Base-by-base conservation (phyloP, 371 early-diverging fungal species). In the Actinomortierella ambigua region DNA sequence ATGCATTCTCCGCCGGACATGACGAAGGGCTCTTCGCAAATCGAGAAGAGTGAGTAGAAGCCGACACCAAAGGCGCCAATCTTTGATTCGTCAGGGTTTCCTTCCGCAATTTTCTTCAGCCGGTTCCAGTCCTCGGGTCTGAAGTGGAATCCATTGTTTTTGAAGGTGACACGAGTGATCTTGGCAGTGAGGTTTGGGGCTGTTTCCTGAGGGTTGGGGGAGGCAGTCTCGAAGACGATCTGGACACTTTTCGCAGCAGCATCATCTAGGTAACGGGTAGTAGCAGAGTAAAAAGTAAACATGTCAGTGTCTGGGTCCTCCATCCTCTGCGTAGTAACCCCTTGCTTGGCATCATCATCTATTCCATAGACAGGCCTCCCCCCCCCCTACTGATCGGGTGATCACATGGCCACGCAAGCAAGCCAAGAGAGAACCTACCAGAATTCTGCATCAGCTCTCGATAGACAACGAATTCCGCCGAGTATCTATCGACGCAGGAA, bases 41-140 rank as follows among this genome's bases (percentile, higher is more conserved):
- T 88, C 3, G 90, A 89, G 59, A 95, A 93, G 42, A 95, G 79
- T 18, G 90, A 88, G 65, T 93, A 94, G 65, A 94, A 93, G 4
- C 95, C 95, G 13, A 93, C 94, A 52, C 94, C 95, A 79, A 94
- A 95, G 40, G 93, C 92, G 34, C 95, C 95, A 63, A 93, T 92
- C 82, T 88, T 88, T 49, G 84, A 81, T 52, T 89, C 88, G 59
- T 88, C 94, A 23, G 94, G 95, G 79, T 95, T 96, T 61, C 95
- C 96, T 77, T 94, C 94, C 9, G 95, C 95, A 70, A 96, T 95
- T 57, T 90, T 88, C 52, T 90, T 86, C 34, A 96, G 70, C 20
- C 96, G 70, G 22, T 81, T 70, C 94, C 94, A 96, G 75, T 96
- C 96, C 63, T 92, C 93, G 8, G 85, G 84, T 11, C 85, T 75